Base-by-base conservation (phyloP, 768 basidiomycete species). In the Rhodotorula graminis region DNA sequence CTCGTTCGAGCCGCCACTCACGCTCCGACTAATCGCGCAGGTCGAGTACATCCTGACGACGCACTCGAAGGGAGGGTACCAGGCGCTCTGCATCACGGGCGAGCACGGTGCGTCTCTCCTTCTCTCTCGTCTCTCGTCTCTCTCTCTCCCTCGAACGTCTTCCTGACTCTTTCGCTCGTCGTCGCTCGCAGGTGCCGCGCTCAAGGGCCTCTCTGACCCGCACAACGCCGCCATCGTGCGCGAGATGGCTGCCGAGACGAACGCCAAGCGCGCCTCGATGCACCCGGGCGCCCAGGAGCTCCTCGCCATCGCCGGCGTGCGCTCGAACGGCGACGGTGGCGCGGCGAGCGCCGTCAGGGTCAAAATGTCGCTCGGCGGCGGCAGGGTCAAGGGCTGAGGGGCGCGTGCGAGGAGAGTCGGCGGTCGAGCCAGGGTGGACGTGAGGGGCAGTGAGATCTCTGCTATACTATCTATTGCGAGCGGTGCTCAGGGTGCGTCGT, bases 41-140 rank as follows among this genome's bases (percentile, higher is more conserved):
- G 64, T 65, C 64, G 64, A 65, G 64, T 65, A 65, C 44, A 25
- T 42, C 31, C n/a, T 57, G 19, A 56, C 55, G 53, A 44, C 18
- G 19, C 25, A 57, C 40, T 47, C 56, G 55, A 9, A 15, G 18
- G 56, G 44, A 4, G 29, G 52, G 12, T 42, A 44, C 40, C 64
- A 65, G n/a, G 64, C 64, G 10, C 64, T 65, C 29, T 16, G 19
- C n/a, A 40, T 65, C 23, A 42, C 40, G 0, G 55, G 55, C 42
- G 44, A 44, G 42, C 11, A 57, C 14, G 64, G 64, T 65, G 27
- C 53, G 64, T 46, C 9, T 25, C 37, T 15, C 7, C 29, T n/a
- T 46, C 9, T 25, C 37, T 15, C 7, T 19, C 53, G 64, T 46
- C 9, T 25, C 37, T 15, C 7, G 21, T 25, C 10, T 16, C 25